Evolutionary conservation across 805 yeast species (phyloP).

Genomic region (Torulaspora indica): DNA sequence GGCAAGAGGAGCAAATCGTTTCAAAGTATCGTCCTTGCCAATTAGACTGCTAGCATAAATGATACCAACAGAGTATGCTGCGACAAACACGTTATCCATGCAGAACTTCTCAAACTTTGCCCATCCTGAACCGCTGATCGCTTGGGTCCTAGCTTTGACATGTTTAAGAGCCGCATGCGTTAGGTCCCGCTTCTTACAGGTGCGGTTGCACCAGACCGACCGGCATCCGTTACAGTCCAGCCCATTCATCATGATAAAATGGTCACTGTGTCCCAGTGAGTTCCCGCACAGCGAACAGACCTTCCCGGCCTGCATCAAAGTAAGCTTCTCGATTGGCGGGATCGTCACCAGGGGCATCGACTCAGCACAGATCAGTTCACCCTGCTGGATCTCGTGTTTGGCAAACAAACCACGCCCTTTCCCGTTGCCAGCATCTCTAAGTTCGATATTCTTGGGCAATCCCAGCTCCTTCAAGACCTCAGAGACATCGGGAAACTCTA

Average conservation of each 20-base stretch:
- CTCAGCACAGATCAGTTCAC: conserved; percentile 59
- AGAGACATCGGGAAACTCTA: conserved; percentile 42
- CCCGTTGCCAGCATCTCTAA: conserved; percentile 1
- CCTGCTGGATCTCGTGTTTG: conserved; percentile 42
- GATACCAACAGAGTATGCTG: conserved; percentile 59
- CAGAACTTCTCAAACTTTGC: conserved; percentile 55
- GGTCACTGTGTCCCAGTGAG: conserved; percentile 36
- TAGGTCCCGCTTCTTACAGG: conserved; percentile 52
- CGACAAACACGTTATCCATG: conserved; percentile 60
- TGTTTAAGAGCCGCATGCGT: conserved; percentile 60
- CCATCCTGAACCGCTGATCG: conserved; percentile 49
- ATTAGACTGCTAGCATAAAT: conserved; percentile 43
- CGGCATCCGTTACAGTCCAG: conserved; percentile 61
- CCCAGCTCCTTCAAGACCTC: not conserved
- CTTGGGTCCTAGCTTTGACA: conserved; percentile 33
- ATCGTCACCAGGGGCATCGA: conserved; percentile 51
- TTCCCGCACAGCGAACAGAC: conserved; percentile 74
- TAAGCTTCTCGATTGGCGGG: conserved; percentile 63
- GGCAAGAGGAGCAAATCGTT: conserved; percentile 62
- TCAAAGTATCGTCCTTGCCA: conserved; percentile 39
- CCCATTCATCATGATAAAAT: conserved; percentile 39
- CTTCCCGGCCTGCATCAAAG: conserved; percentile 53
- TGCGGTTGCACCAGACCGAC: conserved; percentile 65
- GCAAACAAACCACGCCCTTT: conserved; percentile 43
- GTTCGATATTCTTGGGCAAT: conserved; percentile 9